Conservation (phyloP, 2,329 filamentous ascomycete species). For the Penicillium psychrosexuale region DNA sequence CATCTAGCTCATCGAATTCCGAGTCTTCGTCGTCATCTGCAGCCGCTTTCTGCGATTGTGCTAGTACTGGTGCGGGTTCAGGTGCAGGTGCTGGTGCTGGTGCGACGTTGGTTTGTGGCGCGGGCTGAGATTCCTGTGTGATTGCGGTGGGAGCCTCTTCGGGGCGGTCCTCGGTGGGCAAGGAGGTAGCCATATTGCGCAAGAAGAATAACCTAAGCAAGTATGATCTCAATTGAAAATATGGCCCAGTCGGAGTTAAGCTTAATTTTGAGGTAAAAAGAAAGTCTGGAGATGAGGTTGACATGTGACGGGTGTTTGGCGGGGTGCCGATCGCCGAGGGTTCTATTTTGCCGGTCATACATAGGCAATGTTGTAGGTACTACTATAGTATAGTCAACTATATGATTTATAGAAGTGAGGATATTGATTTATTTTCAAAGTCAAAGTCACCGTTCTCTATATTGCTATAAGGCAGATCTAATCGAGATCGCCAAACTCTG, state of each 20-base stretch:
- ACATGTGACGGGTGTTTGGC: conserved; percentile 27
- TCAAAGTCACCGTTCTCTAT: not conserved
- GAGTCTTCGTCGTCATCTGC: conserved; percentile 66
- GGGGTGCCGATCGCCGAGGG: conserved; percentile 30
- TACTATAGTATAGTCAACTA: not conserved
- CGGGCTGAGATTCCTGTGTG: not conserved
- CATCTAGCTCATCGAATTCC: conserved; percentile 92
- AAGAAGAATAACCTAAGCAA: not conserved
- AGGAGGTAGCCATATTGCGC: not conserved
- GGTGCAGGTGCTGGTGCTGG: not conserved
- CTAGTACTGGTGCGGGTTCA: not conserved
- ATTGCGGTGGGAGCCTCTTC: not conserved
- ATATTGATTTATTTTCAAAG: not conserved
- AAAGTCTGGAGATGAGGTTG: conserved; percentile 6
- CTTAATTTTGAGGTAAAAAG: conserved; percentile 1
- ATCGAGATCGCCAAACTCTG: not conserved
- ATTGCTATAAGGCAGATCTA: not conserved
- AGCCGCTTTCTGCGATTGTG: not conserved
- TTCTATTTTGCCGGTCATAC: not conserved
- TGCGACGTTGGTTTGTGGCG: not conserved
- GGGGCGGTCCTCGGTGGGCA: not conserved
- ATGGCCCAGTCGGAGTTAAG: not conserved
- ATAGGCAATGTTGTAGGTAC: not conserved
- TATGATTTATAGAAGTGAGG: not conserved
- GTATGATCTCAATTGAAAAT: not conserved